Percentiles rank a stretch among this genome's conserved stretches.
Conservation (phyloP, 257 asterid species). For the Prunella vulgaris region DNA sequence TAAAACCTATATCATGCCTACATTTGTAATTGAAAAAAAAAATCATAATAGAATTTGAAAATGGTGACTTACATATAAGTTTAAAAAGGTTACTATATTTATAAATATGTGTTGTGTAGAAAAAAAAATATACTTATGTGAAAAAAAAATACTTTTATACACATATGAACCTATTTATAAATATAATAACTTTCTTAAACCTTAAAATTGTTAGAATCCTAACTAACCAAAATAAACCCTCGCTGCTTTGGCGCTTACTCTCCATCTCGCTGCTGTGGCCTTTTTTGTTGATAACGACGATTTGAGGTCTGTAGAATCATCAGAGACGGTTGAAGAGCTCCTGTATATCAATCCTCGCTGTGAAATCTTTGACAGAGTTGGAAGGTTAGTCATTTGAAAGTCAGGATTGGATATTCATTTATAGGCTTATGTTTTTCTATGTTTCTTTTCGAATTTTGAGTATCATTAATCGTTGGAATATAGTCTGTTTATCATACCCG, state of each 20-base stretch:
- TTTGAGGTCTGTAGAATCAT: neutral
- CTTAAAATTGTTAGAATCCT: no score
- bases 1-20: no score
- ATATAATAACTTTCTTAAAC: no score
- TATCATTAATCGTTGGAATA: neutral
- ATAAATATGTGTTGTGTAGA: no score
- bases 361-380: slow-evolving; percentile 69
- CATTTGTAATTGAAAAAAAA: no score
- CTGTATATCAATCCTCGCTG: slow-evolving; percentile 65
- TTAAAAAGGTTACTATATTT: no score
- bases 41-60: no score
- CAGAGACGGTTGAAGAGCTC: slow-evolving; percentile 53
- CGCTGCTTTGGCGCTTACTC: slow-evolving; percentile 24
- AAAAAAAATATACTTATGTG: no score
- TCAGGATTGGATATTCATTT: neutral
- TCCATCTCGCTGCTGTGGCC: slow-evolving; percentile 46
- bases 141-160: no score
- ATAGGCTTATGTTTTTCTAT: neutral
- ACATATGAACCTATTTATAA: no score
- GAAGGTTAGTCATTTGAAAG: slow-evolving; percentile 83
- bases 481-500: neutral
- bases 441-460: neutral
- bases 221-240: neutral
- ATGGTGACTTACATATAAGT: no score
- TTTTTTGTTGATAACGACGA: slow-evolving; percentile 15